Evolutionary conservation across 345 rosid species (phyloP).

Genomic region (Adansonia digitata): DNA sequence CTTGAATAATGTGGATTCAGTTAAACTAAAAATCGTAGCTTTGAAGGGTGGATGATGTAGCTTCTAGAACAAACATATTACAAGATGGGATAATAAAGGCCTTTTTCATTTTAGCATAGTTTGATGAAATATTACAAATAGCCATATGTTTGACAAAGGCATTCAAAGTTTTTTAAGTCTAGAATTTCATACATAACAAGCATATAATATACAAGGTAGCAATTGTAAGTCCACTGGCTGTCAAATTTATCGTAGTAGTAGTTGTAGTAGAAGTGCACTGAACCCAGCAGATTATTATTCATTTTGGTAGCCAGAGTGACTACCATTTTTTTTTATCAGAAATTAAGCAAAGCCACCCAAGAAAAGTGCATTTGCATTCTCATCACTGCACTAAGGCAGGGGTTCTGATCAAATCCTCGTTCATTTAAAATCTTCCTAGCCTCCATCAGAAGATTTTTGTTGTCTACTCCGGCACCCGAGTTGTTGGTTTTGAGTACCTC

Average conservation of each 20-base stretch:
- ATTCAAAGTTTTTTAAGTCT: too few species aligned
- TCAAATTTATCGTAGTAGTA: not conserved
- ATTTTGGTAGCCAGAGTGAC: not conserved
- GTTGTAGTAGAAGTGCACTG: not conserved
- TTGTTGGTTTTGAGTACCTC: slow-evolving; percentile 44
- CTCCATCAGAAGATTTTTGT: slow-evolving; percentile 46
- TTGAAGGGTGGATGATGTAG: too few species aligned
- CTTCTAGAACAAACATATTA: too few species aligned
- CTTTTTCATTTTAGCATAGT: too few species aligned
- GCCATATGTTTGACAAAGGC: too few species aligned
- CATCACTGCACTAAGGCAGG: slow-evolving; percentile 78
- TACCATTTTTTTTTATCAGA: not conserved
- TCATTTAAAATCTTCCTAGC: slow-evolving; percentile 45
- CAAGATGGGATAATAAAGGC: too few species aligned
- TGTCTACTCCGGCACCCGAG: slow-evolving; percentile 18
- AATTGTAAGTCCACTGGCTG: not conserved
- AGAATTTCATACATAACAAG: not conserved
- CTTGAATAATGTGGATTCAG: too few species aligned
- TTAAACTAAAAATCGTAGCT: too few species aligned
- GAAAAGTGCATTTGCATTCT: slow-evolving; percentile 53
- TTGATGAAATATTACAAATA: too few species aligned
- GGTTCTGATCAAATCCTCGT: slow-evolving; percentile 57
- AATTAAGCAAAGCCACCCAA: slow-evolving; percentile 10
- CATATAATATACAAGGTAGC: not conserved
- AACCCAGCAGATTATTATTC: not conserved